These are phyloP conservation scores for Glonium stellatum DNA, from an alignment of 495 filamentous ascomycete genomes.

Conservation along the genomic window DNA sequence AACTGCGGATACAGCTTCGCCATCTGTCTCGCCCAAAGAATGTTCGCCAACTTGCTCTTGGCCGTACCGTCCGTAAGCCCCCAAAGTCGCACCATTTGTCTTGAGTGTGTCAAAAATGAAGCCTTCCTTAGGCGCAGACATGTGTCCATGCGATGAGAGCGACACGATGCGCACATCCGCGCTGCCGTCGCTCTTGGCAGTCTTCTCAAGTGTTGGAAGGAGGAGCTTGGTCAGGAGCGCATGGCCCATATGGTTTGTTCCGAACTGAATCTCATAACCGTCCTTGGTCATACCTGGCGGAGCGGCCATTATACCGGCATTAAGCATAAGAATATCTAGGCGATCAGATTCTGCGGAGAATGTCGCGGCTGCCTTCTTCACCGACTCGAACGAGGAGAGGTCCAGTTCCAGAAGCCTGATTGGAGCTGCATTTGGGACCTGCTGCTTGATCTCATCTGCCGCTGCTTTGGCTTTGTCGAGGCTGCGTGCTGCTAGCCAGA, in stretches of 20 bases:
- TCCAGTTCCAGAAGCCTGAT: constrained; percentile 17
- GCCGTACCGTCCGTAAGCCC: constrained; percentile 1
- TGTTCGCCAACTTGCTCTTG: constrained; percentile 17
- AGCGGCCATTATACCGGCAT: constrained; percentile 25
- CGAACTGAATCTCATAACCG: constrained; percentile 54
- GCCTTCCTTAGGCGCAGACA: constrained; percentile 9
- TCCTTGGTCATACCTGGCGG: constrained; percentile 23
- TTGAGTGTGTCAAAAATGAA: constrained; percentile 11
- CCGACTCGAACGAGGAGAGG: constrained; percentile 21
- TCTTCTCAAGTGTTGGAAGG: constrained; percentile 16
- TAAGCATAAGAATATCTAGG: constrained; percentile 29
- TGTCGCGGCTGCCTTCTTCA: constrained; percentile 6
- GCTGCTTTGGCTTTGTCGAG: constrained; percentile 4
- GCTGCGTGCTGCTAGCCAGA: constrained; percentile 22
- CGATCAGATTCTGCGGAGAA: constrained; percentile 26
- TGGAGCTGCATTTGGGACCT: background rate
- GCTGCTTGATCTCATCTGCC: constrained; percentile 2
- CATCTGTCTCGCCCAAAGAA: constrained; percentile 7
- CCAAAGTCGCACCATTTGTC: background rate
- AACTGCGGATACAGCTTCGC: constrained; percentile 8
- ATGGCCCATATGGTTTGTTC: constrained; percentile 33
- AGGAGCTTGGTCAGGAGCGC: constrained; percentile 28
- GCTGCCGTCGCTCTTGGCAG: constrained; percentile 14
- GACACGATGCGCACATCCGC: constrained; percentile 29
- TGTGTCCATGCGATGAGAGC: constrained; percentile 10